A percentile compares a stretch with the other conserved stretches of the same genome.
phyloP scores from a whole-genome alignment of 805 yeast genomes.

The Grigorovia transvaalensis region DNA sequence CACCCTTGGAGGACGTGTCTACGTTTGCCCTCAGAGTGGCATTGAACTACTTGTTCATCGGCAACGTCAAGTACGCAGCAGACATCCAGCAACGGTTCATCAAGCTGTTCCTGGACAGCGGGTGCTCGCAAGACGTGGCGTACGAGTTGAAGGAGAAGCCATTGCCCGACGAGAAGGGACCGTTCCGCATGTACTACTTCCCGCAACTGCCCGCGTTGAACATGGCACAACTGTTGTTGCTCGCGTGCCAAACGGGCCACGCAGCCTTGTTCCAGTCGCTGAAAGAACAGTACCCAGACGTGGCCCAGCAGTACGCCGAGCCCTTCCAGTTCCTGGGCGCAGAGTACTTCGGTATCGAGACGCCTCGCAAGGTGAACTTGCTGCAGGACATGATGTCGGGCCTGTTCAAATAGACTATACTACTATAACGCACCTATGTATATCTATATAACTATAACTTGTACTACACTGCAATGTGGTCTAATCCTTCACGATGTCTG shows the following conservation, averaged over 20 bases:
- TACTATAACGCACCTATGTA: constrained; percentile 8
- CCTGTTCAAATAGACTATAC: no score
- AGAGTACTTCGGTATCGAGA: constrained; percentile 47
- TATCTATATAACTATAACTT: background rate
- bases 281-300: constrained; percentile 37
- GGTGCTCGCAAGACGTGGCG: constrained; percentile 14
- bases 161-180: constrained; percentile 21
- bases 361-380: constrained; percentile 44
- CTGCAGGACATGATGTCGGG: constrained; percentile 72
- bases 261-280: constrained; percentile 46
- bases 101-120: constrained; percentile 17
- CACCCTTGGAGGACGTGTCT: constrained; percentile 23
- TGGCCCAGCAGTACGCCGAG: constrained; percentile 18
- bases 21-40: constrained; percentile 46
- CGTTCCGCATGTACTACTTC: constrained; percentile 30
- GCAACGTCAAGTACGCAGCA: constrained; percentile 51
- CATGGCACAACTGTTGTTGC: constrained; percentile 57
- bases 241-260: constrained; percentile 45
- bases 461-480: background rate
- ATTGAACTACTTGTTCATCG: constrained; percentile 60
- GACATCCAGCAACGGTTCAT: constrained; percentile 33
- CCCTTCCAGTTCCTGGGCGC: constrained; percentile 51
- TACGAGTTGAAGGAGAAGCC: no score
- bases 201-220: constrained; percentile 41
- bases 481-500: constrained; percentile 32